Percentiles rank a stretch among this genome's conserved stretches.
Evolutionary conservation across 805 yeast genomes (phyloP).

Genomic region (Metschnikowia amazonensis): DNA sequence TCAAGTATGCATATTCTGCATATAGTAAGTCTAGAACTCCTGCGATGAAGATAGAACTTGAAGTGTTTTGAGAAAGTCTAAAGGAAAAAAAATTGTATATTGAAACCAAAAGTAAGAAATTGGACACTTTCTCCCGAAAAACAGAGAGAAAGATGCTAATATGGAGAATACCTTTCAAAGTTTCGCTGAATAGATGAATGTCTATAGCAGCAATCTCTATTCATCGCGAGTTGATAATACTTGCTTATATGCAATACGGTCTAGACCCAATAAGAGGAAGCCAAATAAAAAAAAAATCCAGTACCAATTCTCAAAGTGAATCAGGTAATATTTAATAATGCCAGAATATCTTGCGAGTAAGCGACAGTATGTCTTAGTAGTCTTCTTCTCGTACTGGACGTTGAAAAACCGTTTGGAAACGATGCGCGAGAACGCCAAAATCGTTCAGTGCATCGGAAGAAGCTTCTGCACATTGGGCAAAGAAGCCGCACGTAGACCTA

Average conservation of each 20-base stretch:
- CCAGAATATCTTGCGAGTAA: neutral
- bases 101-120: too few species aligned
- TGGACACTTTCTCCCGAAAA: too few species aligned
- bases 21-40: neutral
- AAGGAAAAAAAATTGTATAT: too few species aligned
- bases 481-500: slow-evolving; percentile 1
- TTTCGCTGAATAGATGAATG: too few species aligned
- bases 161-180: too few species aligned
- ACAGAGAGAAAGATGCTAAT: too few species aligned
- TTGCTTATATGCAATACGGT: too few species aligned
- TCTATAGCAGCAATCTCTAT: too few species aligned
- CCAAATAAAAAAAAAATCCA: too few species aligned
- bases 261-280: too few species aligned
- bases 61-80: neutral
- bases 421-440: slow-evolving; percentile 1
- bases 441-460: slow-evolving; percentile 4
- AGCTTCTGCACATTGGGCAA: slow-evolving; percentile 4
- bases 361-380: neutral
- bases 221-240: too few species aligned
- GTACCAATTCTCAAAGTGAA: too few species aligned
- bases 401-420: neutral
- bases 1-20: neutral
- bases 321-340: neutral
- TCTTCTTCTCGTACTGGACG: neutral
- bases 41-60: neutral